phyloP scores from a whole-genome alignment of 345 rosid species.

The Arabidopsis arenosa region DNA sequence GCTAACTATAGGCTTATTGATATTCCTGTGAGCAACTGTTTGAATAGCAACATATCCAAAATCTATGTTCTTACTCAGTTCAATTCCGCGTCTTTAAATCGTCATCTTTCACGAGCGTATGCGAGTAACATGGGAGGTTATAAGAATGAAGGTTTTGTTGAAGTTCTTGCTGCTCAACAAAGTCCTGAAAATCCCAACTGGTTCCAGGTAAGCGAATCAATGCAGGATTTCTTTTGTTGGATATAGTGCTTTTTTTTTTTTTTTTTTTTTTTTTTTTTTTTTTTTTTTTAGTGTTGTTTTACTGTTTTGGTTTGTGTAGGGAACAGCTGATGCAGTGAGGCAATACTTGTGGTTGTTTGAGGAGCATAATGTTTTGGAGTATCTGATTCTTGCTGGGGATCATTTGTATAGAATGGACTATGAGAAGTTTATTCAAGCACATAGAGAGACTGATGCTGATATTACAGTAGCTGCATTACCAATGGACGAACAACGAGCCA shows the following conservation, averaged over 20 bases:
- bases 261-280: no score
- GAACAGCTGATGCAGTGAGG: slow-evolving; percentile 98
- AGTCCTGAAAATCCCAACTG: slow-evolving; percentile 98
- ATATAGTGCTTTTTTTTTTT: no score
- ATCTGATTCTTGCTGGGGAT: slow-evolving; percentile 92
- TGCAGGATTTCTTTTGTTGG: no score
- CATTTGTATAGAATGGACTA: slow-evolving; percentile 96
- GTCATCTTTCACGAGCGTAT: slow-evolving; percentile 91
- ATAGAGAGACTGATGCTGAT: slow-evolving; percentile 96
- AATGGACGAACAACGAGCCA: slow-evolving; percentile 90
- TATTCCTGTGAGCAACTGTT: slow-evolving; percentile 94
- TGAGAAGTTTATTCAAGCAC: slow-evolving; percentile 95
- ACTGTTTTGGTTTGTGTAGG: slow-evolving; percentile 51
- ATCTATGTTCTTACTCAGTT: slow-evolving; percentile 95
- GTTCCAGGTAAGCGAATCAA: slow-evolving; percentile 67
- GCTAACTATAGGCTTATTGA: slow-evolving; percentile 95
- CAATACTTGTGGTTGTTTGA: slow-evolving; percentile 96
- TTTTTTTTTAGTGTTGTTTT: no score
- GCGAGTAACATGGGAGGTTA: slow-evolving; percentile 97
- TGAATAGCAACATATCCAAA: slow-evolving; percentile 86
- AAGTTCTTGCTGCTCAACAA: slow-evolving; percentile 98
- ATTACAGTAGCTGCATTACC: slow-evolving; percentile 97
- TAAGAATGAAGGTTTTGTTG: slow-evolving; percentile 95
- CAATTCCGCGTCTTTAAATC: slow-evolving; percentile 92
- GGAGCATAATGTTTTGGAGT: slow-evolving; percentile 94